A percentile compares a stretch with the other conserved stretches of the same genome.
These are phyloP conservation scores for Trypanosoma melophagium DNA, from an alignment of 208 protist genomes.

Conservation along the genomic window DNA sequence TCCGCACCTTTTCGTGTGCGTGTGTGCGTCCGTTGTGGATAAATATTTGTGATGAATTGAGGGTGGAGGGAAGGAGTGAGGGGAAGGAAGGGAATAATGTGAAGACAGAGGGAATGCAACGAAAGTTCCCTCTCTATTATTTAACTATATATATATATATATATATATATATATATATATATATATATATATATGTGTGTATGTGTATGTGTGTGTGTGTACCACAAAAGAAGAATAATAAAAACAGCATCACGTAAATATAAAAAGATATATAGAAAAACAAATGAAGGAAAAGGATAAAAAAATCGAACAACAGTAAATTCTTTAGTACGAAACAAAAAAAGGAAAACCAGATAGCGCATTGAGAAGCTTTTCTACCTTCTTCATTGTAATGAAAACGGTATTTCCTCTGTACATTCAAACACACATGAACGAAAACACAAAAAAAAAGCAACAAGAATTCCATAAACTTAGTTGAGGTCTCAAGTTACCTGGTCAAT, in stretches of 20 bases:
- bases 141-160: conserved; percentile 4
- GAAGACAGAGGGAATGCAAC: not conserved
- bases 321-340: not conserved
- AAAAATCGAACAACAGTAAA: not conserved
- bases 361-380: too few species aligned
- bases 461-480: not conserved
- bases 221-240: too few species aligned
- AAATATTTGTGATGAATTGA: conserved; percentile 7
- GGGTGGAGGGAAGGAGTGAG: not conserved
- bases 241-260: too few species aligned
- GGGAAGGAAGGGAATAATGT: not conserved
- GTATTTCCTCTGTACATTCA: too few species aligned
- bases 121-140: not conserved
- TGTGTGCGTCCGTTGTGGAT: not conserved
- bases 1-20: not conserved
- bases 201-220: not conserved
- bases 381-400: too few species aligned
- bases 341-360: not conserved
- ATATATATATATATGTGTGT: not conserved
- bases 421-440: not conserved
- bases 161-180: not conserved
- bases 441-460: conserved; percentile 1
- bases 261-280: too few species aligned
- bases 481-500: conserved; percentile 21
- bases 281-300: not conserved